Base-by-base conservation (phyloP, 2,329 filamentous ascomycete species). In the Cladosporium cucumerinum region DNA sequence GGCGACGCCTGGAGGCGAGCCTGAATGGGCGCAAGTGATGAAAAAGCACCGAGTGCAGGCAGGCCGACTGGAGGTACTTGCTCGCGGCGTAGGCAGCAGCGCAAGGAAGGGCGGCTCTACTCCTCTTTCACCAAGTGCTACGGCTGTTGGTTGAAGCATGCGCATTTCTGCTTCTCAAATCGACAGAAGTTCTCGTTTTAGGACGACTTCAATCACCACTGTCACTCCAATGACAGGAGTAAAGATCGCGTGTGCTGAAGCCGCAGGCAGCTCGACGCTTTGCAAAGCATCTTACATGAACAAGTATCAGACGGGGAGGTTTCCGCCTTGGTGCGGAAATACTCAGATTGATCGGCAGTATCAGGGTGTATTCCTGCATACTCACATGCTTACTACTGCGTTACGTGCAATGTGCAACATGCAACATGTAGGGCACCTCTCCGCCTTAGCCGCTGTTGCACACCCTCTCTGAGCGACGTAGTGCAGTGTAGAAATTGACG, bases 1-100 rank as follows among this genome's bases (percentile, higher is more conserved):
- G 70, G 70, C 81, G 72, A 74, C 74, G n/a, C 74, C 82, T 1
- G 82, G 85, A 10, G 69, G 71, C 0, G 77, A 80, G 58, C 80
- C 85, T 67, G 88, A 97, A 77, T 97, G 93, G 93, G 90, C 93
- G 43, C 90, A 93, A 66, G 86, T 96, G 36, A 92, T 96, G 76
- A 91, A 90, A 77, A 91, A 94, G 70, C 94, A 97, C 79, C 87
- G 92, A 51, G 84, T 93, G 14, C 83, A 97, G 72, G 92, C 93
- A 21, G 92, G 92, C 43, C 63, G 74, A 34, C 65, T 76, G 48
- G 74, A 76, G 66, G 70, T 76, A 28, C 70, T 76, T 21, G 72
- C 74, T n/a, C 65, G 73, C 21, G 72, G 73, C 30, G 74, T 76
- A 5, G 73, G 73, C 3, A 69, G 64, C 14, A 69, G 70, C 28